Base-by-base conservation (phyloP, 495 filamentous ascomycete genomes). In the Aspergillus bridgeri region DNA sequence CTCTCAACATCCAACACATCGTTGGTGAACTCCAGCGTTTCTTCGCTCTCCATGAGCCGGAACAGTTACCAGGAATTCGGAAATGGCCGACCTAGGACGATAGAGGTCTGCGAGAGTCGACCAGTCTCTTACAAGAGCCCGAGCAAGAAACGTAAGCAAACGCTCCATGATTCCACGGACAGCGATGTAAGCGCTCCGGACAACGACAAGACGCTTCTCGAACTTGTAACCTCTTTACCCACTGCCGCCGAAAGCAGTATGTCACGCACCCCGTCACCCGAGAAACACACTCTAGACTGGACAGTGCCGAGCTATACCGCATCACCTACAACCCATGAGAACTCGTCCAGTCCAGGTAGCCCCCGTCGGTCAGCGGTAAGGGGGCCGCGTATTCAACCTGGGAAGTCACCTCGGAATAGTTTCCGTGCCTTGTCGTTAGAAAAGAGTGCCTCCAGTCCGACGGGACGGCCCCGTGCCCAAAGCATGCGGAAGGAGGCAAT, bases 331-430 rank as follows among this genome's bases (percentile, higher is more conserved):
- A n/a, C 51, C 3, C 46, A 61, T 18, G 71, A 73, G 23, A 69
- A 69, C 48, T 48, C 58, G 0, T 56, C 60, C 4, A 46, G 48
- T 18, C 65, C 60, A 21, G 67, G 74, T 8, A 75, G 74, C 22
- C 75, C 74, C 18, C 72, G 73, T 7, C 69, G 70, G 0, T 69
- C 74, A 11, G 61, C 51, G 0, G 65, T 75, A 13, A 76, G 74
- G 52, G 75, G 75, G 0, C 75, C 74, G 6, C 73, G 75, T 46
- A 74, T 19, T 25, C 74, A 74, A 54, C 74, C 73, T 1, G 58
- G 47, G 2, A 60, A 49, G 38, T 50, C 62, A 45, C 38, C 58
- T 24, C 65, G 67, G 8, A 71, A 61, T 27, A 74, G 65, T 15
- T 58, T 61, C 8, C 56, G 58, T 9, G 59, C 65, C 3, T 59